phyloP scores from a whole-genome alignment of 1,284 basidiomycete species.

The Taiwanofungus camphoratus region DNA sequence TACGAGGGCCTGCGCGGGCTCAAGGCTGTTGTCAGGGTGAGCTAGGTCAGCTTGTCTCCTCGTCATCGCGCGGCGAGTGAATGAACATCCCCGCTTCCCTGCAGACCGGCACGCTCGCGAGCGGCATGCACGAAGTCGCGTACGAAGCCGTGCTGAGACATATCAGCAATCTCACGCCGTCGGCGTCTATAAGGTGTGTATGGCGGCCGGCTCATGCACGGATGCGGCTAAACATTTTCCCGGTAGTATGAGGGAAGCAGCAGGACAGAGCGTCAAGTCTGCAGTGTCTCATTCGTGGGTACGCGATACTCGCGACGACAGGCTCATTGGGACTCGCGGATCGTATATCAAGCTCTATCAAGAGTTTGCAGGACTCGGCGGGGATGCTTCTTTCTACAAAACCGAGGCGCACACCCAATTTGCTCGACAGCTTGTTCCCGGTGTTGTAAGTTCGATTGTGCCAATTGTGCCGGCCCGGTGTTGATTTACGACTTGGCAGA shows the following conservation, averaged over 20 bases:
- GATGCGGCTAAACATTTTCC: background rate
- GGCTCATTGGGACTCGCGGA: slow-evolving; percentile 59
- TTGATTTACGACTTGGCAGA: slow-evolving; percentile 33
- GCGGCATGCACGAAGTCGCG: slow-evolving; percentile 68
- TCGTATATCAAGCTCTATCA: slow-evolving; percentile 57
- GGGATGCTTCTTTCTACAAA: slow-evolving; percentile 72
- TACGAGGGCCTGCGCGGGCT: slow-evolving; percentile 63
- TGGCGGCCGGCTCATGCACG: background rate
- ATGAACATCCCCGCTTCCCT: slow-evolving; percentile 10
- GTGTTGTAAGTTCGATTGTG: slow-evolving; percentile 41
- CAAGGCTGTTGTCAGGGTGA: slow-evolving; percentile 62
- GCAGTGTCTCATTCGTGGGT: slow-evolving; percentile 76
- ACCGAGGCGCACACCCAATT: slow-evolving; percentile 61
- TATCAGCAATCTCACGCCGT: slow-evolving; percentile 62
- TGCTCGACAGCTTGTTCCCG: slow-evolving; percentile 52
- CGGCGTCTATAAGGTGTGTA: slow-evolving; percentile 74
- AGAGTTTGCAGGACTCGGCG: slow-evolving; percentile 78
- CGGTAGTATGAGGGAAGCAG: slow-evolving; percentile 74
- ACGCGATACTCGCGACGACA: slow-evolving; percentile 79
- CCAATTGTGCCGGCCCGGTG: background rate
- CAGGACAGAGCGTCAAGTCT: slow-evolving; percentile 80
- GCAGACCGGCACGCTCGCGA: slow-evolving; percentile 36
- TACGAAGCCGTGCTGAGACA: slow-evolving; percentile 81
- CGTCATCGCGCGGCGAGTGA: slow-evolving; percentile 21
- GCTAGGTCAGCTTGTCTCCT: slow-evolving; percentile 32